Conservation (phyloP, 108 stramenopile genomes). For the Pseudonitzschia pungens region DNA sequence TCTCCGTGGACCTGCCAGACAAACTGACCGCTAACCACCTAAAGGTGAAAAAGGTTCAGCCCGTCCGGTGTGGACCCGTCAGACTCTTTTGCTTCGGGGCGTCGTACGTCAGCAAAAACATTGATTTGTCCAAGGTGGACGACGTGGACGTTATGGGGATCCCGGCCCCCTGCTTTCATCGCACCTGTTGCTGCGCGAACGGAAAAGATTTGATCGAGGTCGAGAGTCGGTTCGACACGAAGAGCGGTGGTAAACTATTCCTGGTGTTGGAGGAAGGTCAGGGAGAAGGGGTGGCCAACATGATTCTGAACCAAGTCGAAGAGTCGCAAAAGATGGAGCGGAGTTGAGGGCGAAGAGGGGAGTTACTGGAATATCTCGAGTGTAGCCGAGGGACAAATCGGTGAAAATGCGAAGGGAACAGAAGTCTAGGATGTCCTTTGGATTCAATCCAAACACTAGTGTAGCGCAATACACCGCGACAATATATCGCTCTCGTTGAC, state of each 20-base stretch:
- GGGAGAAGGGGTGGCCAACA: slow-evolving; percentile 37
- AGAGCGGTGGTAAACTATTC: slow-evolving; percentile 23
- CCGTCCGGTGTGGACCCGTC: slow-evolving; percentile 43
- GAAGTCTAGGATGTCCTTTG: too few species aligned
- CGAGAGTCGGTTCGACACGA: slow-evolving; percentile 23
- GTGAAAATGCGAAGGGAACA: too few species aligned
- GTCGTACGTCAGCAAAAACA: slow-evolving; percentile 38
- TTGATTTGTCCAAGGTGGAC: slow-evolving; percentile 50
- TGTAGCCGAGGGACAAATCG: too few species aligned
- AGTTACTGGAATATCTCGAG: background rate
- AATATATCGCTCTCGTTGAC: too few species aligned
- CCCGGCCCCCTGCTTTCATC: slow-evolving; percentile 44
- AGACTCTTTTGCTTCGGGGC: slow-evolving; percentile 41
- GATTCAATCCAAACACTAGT: too few species aligned
- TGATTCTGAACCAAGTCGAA: slow-evolving; percentile 56
- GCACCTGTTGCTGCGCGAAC: slow-evolving; percentile 34
- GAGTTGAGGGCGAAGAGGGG: background rate
- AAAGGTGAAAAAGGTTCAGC: slow-evolving; percentile 40
- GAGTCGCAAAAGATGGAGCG: slow-evolving; percentile 57
- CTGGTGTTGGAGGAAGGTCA: slow-evolving; percentile 38
- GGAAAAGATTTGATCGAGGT: slow-evolving; percentile 37
- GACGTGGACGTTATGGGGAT: slow-evolving; percentile 51
- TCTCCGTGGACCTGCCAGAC: slow-evolving; percentile 1
- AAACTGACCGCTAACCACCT: slow-evolving; percentile 42
- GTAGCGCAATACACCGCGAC: too few species aligned